These are phyloP conservation scores for Venturia oleaginea DNA, from an alignment of 2,329 filamentous ascomycete genomes.

Conservation along the genomic window DNA sequence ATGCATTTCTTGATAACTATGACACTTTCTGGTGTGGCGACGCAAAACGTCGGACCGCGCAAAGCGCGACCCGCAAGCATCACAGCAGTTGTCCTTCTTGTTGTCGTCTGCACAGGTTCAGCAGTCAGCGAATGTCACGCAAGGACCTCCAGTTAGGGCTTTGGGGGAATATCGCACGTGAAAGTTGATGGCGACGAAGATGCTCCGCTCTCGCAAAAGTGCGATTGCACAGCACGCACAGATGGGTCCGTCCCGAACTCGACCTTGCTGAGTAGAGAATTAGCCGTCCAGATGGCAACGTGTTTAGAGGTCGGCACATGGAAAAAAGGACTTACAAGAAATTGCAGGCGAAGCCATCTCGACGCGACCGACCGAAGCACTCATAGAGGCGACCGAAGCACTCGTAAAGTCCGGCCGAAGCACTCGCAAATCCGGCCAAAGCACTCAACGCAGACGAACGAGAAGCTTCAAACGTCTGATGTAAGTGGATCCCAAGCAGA, in stretches of 20 bases:
- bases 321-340: not conserved
- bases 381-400: not conserved
- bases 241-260: not conserved
- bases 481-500: no score
- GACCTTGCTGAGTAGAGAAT: not conserved
- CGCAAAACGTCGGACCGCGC: not conserved
- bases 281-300: not conserved
- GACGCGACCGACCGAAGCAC: not conserved
- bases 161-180: not conserved
- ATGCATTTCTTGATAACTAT: not conserved
- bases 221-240: not conserved
- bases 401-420: no score
- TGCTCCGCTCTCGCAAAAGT: not conserved
- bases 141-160: not conserved
- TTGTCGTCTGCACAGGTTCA: not conserved
- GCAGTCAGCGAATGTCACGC: not conserved
- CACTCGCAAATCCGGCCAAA: no score
- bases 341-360: not conserved
- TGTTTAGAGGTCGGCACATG: not conserved
- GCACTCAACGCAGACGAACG: no score
- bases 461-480: no score
- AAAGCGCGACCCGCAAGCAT: not conserved
- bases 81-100: not conserved
- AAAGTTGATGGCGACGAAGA: not conserved
- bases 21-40: slow-evolving; percentile 1